Percentiles rank a stretch among this genome's conserved stretches.
These are phyloP conservation scores for Chytriomyces sp. DNA, from an alignment of 192 early-diverging fungal species.

Conservation along the genomic window DNA sequence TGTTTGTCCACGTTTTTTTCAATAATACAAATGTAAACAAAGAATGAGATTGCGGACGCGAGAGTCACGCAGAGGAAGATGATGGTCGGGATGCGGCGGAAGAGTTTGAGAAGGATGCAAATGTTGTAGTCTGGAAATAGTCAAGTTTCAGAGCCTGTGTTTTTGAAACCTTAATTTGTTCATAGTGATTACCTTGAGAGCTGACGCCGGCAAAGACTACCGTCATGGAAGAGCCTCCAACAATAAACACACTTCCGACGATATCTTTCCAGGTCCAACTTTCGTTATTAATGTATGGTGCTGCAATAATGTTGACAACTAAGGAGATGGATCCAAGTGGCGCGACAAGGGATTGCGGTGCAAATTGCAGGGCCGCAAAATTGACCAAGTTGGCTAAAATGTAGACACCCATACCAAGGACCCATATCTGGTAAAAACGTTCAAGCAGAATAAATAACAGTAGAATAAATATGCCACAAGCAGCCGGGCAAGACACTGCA, in stretches of 20 bases:
- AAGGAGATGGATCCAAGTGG: constrained; percentile 79
- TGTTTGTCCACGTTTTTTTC: constrained; percentile 51
- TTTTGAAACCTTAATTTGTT: background rate
- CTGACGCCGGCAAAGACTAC: constrained; percentile 66
- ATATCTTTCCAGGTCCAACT: constrained; percentile 69
- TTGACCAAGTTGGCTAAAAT: constrained; percentile 73
- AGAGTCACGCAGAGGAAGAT: constrained; percentile 67
- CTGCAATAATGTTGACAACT: constrained; percentile 80
- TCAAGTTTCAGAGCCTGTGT: background rate
- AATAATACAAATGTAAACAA: constrained; percentile 60
- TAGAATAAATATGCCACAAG: background rate
- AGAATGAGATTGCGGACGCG: constrained; percentile 59
- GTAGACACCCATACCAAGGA: constrained; percentile 72
- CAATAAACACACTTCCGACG: constrained; percentile 76
- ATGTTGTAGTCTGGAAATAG: constrained; percentile 66
- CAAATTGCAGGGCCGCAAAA: constrained; percentile 78
- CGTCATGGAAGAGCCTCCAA: constrained; percentile 72
- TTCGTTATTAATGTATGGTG: constrained; percentile 78
- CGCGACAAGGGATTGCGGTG: constrained; percentile 79
- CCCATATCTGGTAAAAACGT: constrained; percentile 55
- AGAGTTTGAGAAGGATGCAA: constrained; percentile 73
- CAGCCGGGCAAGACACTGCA: background rate
- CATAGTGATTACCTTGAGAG: constrained; percentile 21
- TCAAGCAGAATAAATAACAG: background rate
- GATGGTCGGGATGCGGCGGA: constrained; percentile 67